phyloP scores from a whole-genome alignment of 164 flowering plant species.

The Tinospora cordifolia region DNA sequence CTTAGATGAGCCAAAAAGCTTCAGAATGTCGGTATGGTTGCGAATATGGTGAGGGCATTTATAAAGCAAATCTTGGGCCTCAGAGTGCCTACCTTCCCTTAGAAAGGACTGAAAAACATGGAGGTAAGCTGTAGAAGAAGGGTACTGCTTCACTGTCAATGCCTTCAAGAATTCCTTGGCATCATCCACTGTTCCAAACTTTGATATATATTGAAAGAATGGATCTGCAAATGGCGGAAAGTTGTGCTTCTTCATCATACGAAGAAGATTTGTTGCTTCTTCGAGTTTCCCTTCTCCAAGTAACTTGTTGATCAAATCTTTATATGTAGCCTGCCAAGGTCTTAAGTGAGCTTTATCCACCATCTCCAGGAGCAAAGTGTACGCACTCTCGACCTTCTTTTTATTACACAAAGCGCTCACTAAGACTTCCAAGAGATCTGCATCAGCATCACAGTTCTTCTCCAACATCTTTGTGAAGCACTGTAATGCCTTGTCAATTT shows the following conservation, averaged over 20 bases:
- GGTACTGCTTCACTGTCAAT: constrained; percentile 41
- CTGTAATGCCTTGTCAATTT: constrained; percentile 52
- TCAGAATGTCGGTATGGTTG: constrained; percentile 38
- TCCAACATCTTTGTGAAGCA: constrained; percentile 66
- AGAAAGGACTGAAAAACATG: constrained; percentile 47
- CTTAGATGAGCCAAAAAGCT: constrained; percentile 48
- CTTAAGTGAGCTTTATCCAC: constrained; percentile 34
- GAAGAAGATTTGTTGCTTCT: constrained; percentile 68
- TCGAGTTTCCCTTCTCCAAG: constrained; percentile 52
- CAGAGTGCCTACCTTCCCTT: constrained; percentile 63
- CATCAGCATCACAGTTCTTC: constrained; percentile 57
- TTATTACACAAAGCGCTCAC: constrained; percentile 49
- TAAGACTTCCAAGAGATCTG: constrained; percentile 65
- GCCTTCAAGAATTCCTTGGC: constrained; percentile 56
- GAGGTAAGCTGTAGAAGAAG: constrained; percentile 49
- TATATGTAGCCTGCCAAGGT: constrained; percentile 90
- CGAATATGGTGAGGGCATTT: constrained; percentile 81
- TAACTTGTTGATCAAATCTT: constrained; percentile 53
- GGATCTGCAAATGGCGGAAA: constrained; percentile 69
- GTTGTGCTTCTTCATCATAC: constrained; percentile 60
- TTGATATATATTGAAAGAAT: constrained; percentile 53
- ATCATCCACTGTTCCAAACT: constrained; percentile 71
- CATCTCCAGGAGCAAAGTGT: constrained; percentile 53
- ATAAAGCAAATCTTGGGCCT: constrained; percentile 73
- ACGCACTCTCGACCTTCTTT: constrained; percentile 46